These are phyloP conservation scores for Leccinum rimulosum DNA, from an alignment of 768 basidiomycete species.

Conservation along the genomic window DNA sequence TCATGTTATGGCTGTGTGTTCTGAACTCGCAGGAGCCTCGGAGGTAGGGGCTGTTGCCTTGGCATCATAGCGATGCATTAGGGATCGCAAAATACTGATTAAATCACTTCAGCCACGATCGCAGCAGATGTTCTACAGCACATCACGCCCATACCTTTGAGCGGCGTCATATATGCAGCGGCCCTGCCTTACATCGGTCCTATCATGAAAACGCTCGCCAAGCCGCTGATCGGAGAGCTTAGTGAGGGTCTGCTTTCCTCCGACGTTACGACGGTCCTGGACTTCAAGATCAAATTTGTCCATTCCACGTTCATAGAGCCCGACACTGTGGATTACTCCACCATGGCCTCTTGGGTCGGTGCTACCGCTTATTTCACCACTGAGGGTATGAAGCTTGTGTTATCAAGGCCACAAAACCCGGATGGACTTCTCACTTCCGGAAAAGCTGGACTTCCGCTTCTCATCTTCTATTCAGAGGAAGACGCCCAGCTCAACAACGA, in stretches of 20 bases:
- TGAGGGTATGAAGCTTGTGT: not conserved
- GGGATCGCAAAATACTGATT: not conserved
- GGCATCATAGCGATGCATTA: not conserved
- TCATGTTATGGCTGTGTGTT: not conserved
- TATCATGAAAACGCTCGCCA: constrained; percentile 2
- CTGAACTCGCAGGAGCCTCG: constrained; percentile 6
- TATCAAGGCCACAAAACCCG: not conserved
- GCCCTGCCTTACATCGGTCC: constrained; percentile 10
- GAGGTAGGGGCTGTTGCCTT: not conserved
- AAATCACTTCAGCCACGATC: not conserved
- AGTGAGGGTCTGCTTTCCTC: not conserved
- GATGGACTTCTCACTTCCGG: constrained; percentile 2
- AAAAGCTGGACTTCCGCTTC: not conserved
- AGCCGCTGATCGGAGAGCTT: constrained; percentile 1
- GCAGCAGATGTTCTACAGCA: constrained; percentile 4
- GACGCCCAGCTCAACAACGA: constrained; percentile 4
- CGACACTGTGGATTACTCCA: constrained; percentile 4
- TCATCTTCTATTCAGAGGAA: not conserved
- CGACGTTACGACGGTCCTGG: not conserved
- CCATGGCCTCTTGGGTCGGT: constrained; percentile 6
- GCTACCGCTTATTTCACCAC: not conserved
- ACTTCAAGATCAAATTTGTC: constrained; percentile 5
- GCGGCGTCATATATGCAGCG: constrained; percentile 6
- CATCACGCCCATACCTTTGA: not conserved
- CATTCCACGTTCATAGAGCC: constrained; percentile 5